phyloP scores from a whole-genome alignment of 106 monocot genomes.

The Vanilla planifolia region DNA sequence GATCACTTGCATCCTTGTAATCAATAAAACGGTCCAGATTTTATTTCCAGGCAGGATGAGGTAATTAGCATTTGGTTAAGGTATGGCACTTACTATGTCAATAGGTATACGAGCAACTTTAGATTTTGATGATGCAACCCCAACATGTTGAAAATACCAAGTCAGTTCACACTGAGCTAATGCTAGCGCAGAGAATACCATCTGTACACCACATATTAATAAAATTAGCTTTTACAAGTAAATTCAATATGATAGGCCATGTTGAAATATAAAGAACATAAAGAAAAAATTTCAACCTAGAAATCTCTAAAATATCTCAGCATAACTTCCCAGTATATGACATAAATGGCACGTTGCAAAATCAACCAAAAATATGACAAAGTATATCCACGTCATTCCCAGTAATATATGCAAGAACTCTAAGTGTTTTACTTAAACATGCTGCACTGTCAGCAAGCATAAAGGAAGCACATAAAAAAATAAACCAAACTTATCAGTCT shows the following conservation, averaged over 20 bases:
- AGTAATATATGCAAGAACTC: too few relatives aligned
- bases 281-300: background rate
- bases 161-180: conserved; percentile 83
- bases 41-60: background rate
- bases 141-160: conserved; percentile 96
- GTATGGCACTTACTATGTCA: conserved; percentile 65
- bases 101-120: conserved; percentile 49
- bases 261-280: background rate
- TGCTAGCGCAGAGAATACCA: conserved; percentile 98
- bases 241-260: background rate
- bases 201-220: conserved; percentile 51
- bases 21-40: conserved; percentile 2
- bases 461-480: too few relatives aligned
- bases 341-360: too few relatives aligned
- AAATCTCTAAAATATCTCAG: background rate
- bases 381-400: too few relatives aligned
- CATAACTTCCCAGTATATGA: too few relatives aligned
- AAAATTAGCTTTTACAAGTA: conserved; percentile 1
- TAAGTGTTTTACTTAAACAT: too few relatives aligned
- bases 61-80: background rate
- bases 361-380: too few relatives aligned
- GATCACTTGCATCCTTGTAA: conserved; percentile 82
- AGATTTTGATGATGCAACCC: conserved; percentile 62
- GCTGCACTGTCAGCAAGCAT: too few relatives aligned
- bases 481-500: too few relatives aligned